A percentile compares a stretch with the other conserved stretches of the same genome.
Conservation (phyloP, 2,329 filamentous ascomycete species). For the Dactylonectria estremocensis region DNA sequence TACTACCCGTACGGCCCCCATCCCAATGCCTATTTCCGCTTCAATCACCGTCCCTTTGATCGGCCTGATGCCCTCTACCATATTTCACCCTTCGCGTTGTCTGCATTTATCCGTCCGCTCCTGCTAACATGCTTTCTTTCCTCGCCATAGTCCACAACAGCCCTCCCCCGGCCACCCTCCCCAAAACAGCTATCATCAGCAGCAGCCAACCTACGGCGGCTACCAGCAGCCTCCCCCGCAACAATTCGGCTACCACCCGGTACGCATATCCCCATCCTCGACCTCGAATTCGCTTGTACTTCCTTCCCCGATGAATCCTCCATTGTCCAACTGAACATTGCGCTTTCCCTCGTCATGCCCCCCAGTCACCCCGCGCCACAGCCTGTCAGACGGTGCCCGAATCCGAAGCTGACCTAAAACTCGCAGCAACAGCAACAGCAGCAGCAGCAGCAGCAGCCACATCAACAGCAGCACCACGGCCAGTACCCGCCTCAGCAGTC, state of each 20-base stretch:
- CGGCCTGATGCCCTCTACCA: slow-evolving; percentile 25
- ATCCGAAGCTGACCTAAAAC: slow-evolving; percentile 26
- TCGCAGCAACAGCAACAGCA: slow-evolving; percentile 53
- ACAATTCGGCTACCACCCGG: slow-evolving; percentile 57
- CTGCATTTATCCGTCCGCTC: slow-evolving; percentile 32
- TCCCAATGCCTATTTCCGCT: slow-evolving; percentile 30
- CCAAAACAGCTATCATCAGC: slow-evolving; percentile 60
- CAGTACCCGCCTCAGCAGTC: slow-evolving; percentile 57
- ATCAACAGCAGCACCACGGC: slow-evolving; percentile 53
- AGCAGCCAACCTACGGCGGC: slow-evolving; percentile 65
- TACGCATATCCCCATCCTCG: slow-evolving; percentile 50
- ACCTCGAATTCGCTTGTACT: neutral
- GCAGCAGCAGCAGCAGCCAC: slow-evolving; percentile 53
- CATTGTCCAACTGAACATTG: neutral
- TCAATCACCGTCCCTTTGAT: slow-evolving; percentile 27
- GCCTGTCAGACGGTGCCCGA: slow-evolving; percentile 11
- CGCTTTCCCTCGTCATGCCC: neutral
- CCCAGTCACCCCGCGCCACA: neutral
- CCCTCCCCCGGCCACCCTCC: slow-evolving; percentile 64
- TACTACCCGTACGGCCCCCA: slow-evolving; percentile 66
- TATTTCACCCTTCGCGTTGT: neutral
- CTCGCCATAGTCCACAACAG: slow-evolving; percentile 55
- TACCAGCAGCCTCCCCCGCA: slow-evolving; percentile 59
- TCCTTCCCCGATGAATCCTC: neutral
- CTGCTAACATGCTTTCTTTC: slow-evolving; percentile 42